These are phyloP conservation scores for Chalciporus sp. DNA, from an alignment of 1,284 basidiomycete species.

Conservation along the genomic window DNA sequence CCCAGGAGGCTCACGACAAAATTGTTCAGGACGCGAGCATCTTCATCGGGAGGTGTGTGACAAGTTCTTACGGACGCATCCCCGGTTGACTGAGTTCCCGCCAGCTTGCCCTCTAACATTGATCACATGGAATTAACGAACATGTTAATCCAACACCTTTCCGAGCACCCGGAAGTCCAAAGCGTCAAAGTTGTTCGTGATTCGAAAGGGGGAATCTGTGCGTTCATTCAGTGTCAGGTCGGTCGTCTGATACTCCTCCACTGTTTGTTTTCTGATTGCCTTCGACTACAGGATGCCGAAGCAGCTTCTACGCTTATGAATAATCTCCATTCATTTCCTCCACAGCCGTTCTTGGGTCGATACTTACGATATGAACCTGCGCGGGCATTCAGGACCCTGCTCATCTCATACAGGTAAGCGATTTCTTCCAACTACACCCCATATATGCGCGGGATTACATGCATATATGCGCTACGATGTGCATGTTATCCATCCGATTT, in stretches of 20 bases:
- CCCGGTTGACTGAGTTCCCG: constrained; percentile 11
- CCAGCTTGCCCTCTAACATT: constrained; percentile 69
- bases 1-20: constrained; percentile 49
- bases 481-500: not conserved
- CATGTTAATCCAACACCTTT: constrained; percentile 64
- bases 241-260: constrained; percentile 15
- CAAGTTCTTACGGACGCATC: constrained; percentile 1
- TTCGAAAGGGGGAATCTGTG: constrained; percentile 72
- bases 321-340: constrained; percentile 54
- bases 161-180: constrained; percentile 60
- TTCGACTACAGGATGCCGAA: constrained; percentile 48
- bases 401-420: constrained; percentile 70
- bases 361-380: constrained; percentile 74
- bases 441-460: constrained; percentile 21
- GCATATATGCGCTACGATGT: constrained; percentile 29
- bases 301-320: constrained; percentile 62
- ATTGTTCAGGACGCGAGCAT: constrained; percentile 74
- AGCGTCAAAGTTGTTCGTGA: constrained; percentile 76
- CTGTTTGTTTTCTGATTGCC: constrained; percentile 15
- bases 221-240: constrained; percentile 82
- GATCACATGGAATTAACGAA: constrained; percentile 61
- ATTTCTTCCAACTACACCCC: not conserved
- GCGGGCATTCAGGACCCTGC: constrained; percentile 71
- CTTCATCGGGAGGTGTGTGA: constrained; percentile 73
- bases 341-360: constrained; percentile 67